Percentiles rank a stretch among this genome's conserved stretches.
These are phyloP conservation scores for Macadamia integrifolia DNA, from an alignment of 164 flowering plant species.

Conservation along the genomic window DNA sequence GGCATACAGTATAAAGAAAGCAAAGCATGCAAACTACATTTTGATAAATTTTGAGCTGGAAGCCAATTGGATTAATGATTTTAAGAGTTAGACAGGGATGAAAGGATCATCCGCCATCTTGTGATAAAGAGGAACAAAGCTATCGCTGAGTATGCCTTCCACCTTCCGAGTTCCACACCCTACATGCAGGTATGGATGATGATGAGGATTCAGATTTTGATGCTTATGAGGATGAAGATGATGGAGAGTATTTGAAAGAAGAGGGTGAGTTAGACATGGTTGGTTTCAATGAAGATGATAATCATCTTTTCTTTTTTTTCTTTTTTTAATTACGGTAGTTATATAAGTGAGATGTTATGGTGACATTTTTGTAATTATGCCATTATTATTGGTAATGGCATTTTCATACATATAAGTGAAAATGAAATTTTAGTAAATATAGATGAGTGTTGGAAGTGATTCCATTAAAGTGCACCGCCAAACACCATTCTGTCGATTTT, in stretches of 20 bases:
- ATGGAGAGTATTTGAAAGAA: constrained; percentile 23
- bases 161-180: constrained; percentile 73
- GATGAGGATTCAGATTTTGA: constrained; percentile 29
- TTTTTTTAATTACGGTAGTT: no score
- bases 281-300: constrained; percentile 7
- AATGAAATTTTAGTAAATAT: no score
- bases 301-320: no score
- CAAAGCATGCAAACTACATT: constrained; percentile 74
- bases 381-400: no score
- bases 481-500: no score
- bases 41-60: constrained; percentile 92
- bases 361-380: no score
- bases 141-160: constrained; percentile 84
- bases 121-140: constrained; percentile 82
- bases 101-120: constrained; percentile 92
- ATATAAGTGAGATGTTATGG: no score
- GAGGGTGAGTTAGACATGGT: constrained; percentile 18
- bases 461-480: no score
- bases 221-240: constrained; percentile 26
- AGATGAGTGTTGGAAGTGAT: no score
- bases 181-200: constrained; percentile 37
- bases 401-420: no score
- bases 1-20: constrained; percentile 88
- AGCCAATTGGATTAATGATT: constrained; percentile 78
- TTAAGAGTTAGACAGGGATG: constrained; percentile 82